phyloP scores from a whole-genome alignment of 495 filamentous ascomycete genomes.

The Talaromyces adpressus region DNA sequence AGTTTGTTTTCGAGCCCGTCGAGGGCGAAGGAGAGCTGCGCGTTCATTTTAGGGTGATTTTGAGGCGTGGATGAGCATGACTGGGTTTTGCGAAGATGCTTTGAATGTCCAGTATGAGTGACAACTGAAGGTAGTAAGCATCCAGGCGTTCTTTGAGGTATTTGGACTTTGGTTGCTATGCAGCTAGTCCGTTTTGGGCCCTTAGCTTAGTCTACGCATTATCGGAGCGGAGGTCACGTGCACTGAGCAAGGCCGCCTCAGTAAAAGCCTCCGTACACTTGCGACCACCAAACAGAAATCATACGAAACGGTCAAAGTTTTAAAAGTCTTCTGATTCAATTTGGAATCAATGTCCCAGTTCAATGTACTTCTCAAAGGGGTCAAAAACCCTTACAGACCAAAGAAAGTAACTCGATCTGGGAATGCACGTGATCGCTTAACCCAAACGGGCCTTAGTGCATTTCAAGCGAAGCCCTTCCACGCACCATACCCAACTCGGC shows the following conservation, averaged over 20 bases:
- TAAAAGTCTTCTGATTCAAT: not conserved
- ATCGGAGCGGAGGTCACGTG: not conserved
- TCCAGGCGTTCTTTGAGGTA: not conserved
- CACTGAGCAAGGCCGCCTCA: not conserved
- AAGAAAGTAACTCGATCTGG: not conserved
- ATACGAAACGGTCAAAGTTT: not conserved
- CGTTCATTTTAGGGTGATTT: constrained; percentile 26
- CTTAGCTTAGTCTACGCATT: not conserved
- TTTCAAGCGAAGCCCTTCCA: constrained; percentile 5
- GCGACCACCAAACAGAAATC: not conserved
- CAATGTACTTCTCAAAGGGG: too few species aligned
- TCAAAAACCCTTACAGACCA: too few species aligned
- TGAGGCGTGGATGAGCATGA: not conserved
- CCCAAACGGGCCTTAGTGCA: not conserved
- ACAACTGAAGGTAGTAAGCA: not conserved
- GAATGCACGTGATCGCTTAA: not conserved
- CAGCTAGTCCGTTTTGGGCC: not conserved
- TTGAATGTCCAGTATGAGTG: not conserved
- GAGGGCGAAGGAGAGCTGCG: constrained; percentile 28
- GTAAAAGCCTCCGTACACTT: not conserved
- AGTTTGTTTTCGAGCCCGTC: constrained; percentile 34
- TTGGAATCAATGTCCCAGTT: not conserved
- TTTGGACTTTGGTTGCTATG: not conserved
- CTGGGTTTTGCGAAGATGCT: not conserved
- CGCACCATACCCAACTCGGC: constrained; percentile 2